phyloP scores from a whole-genome alignment of 2,329 filamentous ascomycete genomes.

The Xylariaceae sp. region DNA sequence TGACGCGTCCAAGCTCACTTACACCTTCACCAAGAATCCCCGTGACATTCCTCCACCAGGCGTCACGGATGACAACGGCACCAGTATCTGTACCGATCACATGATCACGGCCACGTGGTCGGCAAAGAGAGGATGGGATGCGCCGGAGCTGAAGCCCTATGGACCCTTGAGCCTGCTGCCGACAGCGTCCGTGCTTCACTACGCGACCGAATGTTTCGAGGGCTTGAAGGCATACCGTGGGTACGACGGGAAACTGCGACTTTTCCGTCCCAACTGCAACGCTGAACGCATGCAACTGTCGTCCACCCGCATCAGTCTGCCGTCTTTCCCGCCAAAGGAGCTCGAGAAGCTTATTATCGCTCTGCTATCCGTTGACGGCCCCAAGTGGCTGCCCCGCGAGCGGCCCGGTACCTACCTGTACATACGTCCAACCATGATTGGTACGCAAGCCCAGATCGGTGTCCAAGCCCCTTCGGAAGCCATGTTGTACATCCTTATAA shows the following conservation, averaged over 20 bases:
- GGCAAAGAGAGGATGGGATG: slow-evolving; percentile 54
- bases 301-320: slow-evolving; percentile 56
- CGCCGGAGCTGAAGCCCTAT: slow-evolving; percentile 60
- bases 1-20: slow-evolving; percentile 57
- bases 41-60: slow-evolving; percentile 29
- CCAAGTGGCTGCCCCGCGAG: slow-evolving; percentile 71
- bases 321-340: slow-evolving; percentile 56
- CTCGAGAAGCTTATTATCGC: slow-evolving; percentile 59
- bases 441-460: slow-evolving; percentile 72
- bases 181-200: slow-evolving; percentile 64
- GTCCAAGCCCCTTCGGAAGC: slow-evolving; percentile 76
- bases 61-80: slow-evolving; percentile 34
- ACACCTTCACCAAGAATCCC: slow-evolving; percentile 36
- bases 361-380: slow-evolving; percentile 66
- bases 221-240: slow-evolving; percentile 69
- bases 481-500: slow-evolving; percentile 78
- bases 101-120: slow-evolving; percentile 70
- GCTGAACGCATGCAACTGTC: slow-evolving; percentile 48
- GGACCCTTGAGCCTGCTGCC: slow-evolving; percentile 63
- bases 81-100: slow-evolving; percentile 70
- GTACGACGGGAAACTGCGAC: slow-evolving; percentile 56
- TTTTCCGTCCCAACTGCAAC: slow-evolving; percentile 63
- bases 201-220: slow-evolving; percentile 74
- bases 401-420: slow-evolving; percentile 71
- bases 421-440: slow-evolving; percentile 82